phyloP scores from a whole-genome alignment of 2,329 filamentous ascomycete species.

The Thielaviopsis cerberus region DNA sequence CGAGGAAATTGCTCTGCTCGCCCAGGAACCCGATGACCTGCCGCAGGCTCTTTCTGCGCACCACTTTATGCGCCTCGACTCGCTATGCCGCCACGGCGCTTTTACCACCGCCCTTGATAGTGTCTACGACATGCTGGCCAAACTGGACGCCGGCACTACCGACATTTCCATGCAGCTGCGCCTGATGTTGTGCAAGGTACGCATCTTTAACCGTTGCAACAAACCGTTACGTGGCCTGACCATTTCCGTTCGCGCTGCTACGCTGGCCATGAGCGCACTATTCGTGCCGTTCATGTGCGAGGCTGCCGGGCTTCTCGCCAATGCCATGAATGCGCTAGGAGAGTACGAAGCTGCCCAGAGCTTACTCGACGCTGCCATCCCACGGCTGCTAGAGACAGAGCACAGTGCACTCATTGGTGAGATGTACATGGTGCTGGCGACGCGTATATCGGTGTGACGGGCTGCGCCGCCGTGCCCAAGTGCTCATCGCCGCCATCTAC shows the following conservation, averaged over 20 bases:
- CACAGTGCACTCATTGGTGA: conserved; percentile 42
- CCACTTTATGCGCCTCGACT: conserved; percentile 34
- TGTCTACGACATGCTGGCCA: conserved; percentile 27
- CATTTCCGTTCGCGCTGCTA: conserved; percentile 55
- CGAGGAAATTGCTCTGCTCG: conserved; percentile 32
- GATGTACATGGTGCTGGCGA: conserved; percentile 56
- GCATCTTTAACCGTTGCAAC: conserved; percentile 48
- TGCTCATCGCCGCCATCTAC: conserved; percentile 13
- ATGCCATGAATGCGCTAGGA: conserved; percentile 47
- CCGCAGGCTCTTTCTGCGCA: conserved; percentile 33
- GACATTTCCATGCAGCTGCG: conserved; percentile 48
- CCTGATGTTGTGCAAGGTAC: conserved; percentile 54
- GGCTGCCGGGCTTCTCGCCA: conserved; percentile 46
- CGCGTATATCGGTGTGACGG: conserved; percentile 60
- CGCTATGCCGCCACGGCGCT: conserved; percentile 29
- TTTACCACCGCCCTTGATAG: conserved; percentile 29
- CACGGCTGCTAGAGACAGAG: conserved; percentile 56
- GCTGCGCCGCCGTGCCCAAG: conserved; percentile 21
- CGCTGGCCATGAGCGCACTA: conserved; percentile 50
- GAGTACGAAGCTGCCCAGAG: conserved; percentile 51
- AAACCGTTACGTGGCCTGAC: conserved; percentile 60
- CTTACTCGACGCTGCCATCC: conserved; percentile 51
- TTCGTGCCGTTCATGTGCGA: conserved; percentile 56
- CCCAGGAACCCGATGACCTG: conserved; percentile 29
- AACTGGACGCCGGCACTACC: conserved; percentile 23